A percentile compares a stretch with the other conserved stretches of the same genome.
Conservation (phyloP, 2,329 filamentous ascomycete genomes). For the Paraconiothyrium brasiliense region DNA sequence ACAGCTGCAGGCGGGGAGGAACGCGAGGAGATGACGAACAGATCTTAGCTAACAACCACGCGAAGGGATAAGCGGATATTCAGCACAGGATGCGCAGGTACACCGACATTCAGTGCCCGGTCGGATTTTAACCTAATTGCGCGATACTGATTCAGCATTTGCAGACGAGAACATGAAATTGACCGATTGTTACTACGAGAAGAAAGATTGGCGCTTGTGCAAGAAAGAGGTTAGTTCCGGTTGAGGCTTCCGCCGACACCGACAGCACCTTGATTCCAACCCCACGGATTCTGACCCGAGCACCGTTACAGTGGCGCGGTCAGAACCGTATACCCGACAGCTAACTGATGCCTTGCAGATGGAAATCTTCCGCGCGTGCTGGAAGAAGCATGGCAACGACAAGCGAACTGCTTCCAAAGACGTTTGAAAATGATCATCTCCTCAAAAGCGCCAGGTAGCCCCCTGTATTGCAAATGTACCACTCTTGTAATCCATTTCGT, state of each 20-base stretch:
- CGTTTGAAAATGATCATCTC: conserved; percentile 50
- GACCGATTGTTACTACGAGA: conserved; percentile 95
- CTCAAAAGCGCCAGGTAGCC: neutral
- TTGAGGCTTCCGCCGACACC: conserved; percentile 7
- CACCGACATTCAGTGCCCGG: conserved; percentile 1
- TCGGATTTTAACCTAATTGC: neutral
- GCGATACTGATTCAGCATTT: neutral
- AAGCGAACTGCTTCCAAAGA: conserved; percentile 82
- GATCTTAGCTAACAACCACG: conserved; percentile 16
- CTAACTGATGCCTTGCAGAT: conserved; percentile 67
- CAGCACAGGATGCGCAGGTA: conserved; percentile 93
- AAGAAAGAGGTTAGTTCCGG: conserved; percentile 77
- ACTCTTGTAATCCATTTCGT: conserved; percentile 2
- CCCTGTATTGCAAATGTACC: conserved; percentile 10
- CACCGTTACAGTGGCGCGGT: neutral
- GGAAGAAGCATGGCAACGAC: conserved; percentile 90
- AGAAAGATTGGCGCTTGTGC: conserved; percentile 94
- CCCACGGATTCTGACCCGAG: conserved; percentile 3
- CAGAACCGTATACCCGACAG: neutral
- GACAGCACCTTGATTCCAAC: neutral
- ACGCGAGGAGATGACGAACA: conserved; percentile 27
- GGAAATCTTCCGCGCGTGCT: conserved; percentile 87
- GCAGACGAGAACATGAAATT: conserved; percentile 86
- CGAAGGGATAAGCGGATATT: conserved; percentile 97
- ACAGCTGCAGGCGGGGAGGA: conserved; percentile 5